These are phyloP conservation scores for Teratosphaeria pseudoeucalypti DNA, from an alignment of 2,329 filamentous ascomycete genomes.

Conservation along the genomic window DNA sequence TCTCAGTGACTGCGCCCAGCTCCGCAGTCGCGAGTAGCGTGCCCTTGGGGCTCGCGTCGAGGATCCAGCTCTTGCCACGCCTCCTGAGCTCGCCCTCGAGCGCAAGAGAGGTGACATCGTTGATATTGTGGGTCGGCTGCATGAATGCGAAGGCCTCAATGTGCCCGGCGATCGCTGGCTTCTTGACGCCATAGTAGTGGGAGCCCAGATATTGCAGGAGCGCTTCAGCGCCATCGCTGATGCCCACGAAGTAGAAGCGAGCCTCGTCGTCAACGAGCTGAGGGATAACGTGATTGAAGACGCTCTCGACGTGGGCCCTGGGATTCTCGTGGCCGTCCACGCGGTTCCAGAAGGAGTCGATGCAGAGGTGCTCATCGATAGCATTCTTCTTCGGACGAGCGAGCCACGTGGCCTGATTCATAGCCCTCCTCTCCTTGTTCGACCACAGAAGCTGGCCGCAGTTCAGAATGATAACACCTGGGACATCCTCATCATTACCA, in stretches of 20 bases:
- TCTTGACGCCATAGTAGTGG: constrained; percentile 4
- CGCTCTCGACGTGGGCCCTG: constrained; percentile 52
- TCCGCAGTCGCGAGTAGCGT: not conserved
- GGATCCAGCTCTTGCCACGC: constrained; percentile 11
- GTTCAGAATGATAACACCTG: constrained; percentile 66
- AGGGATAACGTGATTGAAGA: constrained; percentile 55
- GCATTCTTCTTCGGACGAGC: constrained; percentile 45
- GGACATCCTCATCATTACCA: constrained; percentile 17
- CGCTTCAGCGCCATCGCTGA: constrained; percentile 54
- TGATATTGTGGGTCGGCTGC: constrained; percentile 10
- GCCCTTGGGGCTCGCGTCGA: constrained; percentile 6
- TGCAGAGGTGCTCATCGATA: constrained; percentile 45
- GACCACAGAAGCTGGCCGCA: constrained; percentile 70
- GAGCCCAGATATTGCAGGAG: constrained; percentile 12
- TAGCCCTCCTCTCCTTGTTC: constrained; percentile 47
- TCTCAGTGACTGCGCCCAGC: not conserved
- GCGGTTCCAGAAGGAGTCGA: constrained; percentile 48
- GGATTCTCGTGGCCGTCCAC: constrained; percentile 49
- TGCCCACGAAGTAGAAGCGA: constrained; percentile 56
- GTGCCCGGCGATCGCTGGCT: constrained; percentile 6
- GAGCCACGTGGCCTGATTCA: constrained; percentile 50
- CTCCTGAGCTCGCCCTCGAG: constrained; percentile 8
- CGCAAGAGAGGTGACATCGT: constrained; percentile 1
- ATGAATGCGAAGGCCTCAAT: constrained; percentile 14
- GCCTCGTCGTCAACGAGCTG: constrained; percentile 39